Evolutionary conservation across 257 asterid genomes (phyloP).

Genomic region (Nicotiana undulata): DNA sequence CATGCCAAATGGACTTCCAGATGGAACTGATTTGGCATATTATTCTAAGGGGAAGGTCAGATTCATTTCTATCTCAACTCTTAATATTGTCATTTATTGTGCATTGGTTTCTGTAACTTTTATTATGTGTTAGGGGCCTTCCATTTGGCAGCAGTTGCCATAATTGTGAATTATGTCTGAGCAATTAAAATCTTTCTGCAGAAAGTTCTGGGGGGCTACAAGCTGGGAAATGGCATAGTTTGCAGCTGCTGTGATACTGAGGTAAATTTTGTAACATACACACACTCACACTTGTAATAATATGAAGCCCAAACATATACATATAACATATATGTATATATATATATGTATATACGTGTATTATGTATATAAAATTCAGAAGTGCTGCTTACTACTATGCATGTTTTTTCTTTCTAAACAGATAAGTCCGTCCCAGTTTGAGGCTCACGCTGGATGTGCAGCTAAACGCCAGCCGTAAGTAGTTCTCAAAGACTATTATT

Average conservation of each 20-base stretch:
- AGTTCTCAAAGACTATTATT: slow-evolving; percentile 6
- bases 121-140: not conserved
- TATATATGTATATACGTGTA: not conserved
- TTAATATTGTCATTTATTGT: no score
- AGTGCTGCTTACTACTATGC: slow-evolving; percentile 2
- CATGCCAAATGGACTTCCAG: slow-evolving; percentile 98
- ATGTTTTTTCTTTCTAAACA: slow-evolving; percentile 21
- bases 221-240: slow-evolving; percentile 87
- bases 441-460: slow-evolving; percentile 97
- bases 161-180: slow-evolving; percentile 2
- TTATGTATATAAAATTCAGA: not conserved
- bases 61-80: not conserved
- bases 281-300: not conserved
- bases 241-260: slow-evolving; percentile 83
- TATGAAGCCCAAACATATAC: not conserved
- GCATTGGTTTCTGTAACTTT: not conserved
- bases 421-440: slow-evolving; percentile 99
- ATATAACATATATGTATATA: not conserved
- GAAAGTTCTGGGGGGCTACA: slow-evolving; percentile 93
- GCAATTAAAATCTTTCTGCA: slow-evolving; percentile 24
- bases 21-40: slow-evolving; percentile 92
- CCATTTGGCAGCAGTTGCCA: slow-evolving; percentile 3
- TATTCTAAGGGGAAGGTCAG: slow-evolving; percentile 96
- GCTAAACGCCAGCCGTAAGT: slow-evolving; percentile 99
- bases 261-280: slow-evolving; percentile 27